phyloP scores from a whole-genome alignment of 768 basidiomycete genomes.

The Kwoniella europaea region DNA sequence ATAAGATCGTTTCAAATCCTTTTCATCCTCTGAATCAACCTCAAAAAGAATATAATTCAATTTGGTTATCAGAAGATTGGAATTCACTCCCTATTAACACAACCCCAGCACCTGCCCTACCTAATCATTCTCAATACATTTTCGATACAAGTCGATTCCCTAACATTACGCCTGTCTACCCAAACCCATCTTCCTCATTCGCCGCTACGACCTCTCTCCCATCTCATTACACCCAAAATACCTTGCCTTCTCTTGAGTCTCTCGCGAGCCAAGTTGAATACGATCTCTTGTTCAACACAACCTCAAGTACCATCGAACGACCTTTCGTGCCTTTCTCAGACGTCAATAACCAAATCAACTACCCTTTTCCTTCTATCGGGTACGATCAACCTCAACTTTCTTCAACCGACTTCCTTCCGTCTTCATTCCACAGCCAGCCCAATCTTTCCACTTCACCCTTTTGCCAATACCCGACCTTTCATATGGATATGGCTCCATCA shows the following conservation, averaged over 20 bases:
- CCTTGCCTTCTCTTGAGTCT: neutral
- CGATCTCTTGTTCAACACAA: neutral
- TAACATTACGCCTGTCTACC: neutral
- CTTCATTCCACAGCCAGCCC: neutral
- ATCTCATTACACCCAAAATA: neutral
- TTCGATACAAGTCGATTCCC: neutral
- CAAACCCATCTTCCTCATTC: neutral
- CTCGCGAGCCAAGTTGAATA: too few relatives aligned
- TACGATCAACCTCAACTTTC: neutral
- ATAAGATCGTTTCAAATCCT: neutral
- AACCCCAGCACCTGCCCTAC: too few relatives aligned
- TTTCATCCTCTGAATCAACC: slow-evolving; percentile 4
- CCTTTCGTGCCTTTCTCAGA: neutral
- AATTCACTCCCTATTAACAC: neutral
- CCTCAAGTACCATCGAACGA: neutral
- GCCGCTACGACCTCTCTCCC: too few relatives aligned
- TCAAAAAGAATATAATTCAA: neutral
- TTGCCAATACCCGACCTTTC: too few relatives aligned
- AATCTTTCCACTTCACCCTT: too few relatives aligned
- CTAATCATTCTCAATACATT: neutral
- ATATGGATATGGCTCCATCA: too few relatives aligned
- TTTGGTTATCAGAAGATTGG: slow-evolving; percentile 15
- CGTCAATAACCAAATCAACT: neutral
- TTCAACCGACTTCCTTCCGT: too few relatives aligned
- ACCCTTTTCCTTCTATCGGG: neutral